Evolutionary conservation across 495 filamentous ascomycete species (phyloP), one percentile per base, ranked within the genome.

Genomic region (Penicillium cataractarum): DNA sequence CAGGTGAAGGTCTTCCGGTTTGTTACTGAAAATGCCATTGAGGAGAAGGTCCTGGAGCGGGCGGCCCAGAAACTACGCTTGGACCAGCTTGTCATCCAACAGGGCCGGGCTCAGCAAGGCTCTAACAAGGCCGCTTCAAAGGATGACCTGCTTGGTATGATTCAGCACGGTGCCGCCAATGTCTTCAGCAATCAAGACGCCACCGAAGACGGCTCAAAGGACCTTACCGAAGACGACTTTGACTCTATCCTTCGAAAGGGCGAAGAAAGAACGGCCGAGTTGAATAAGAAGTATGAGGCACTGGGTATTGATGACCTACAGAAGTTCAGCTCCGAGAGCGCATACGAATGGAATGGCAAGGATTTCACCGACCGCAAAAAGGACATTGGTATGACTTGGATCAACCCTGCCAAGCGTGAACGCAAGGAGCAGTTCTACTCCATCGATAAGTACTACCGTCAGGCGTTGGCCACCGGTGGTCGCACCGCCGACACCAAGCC

Each of bases 1-100:
- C 95, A 99, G 69, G 95, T 99, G 2, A 83, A 92, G 33, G 95
- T 98, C 1, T 99, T 95, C 78, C 85, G 95, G 58, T 97, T 99
- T 63, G 90, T 99, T 48, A 99, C 95, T 0, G 96, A 99, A 70
- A 93, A 96, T 71, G 96, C 95, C 0, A 97, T 99, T 61, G 96
- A 99, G 72, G 96, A 99, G 75, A 98, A 98, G 77, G 96, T 99
- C 9, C 78, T 99, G 51, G 96, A 99, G 73, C 90, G 96, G 72
- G 96, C 96, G 7, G 96, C 96, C 2, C 96, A 99, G 70, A 99
- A 99, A 73, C 78, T 99, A 58, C 93, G 96, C 54, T 86, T 99
- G 46, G 96, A 99, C 69, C 95, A 98, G 76, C 85, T 99, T n/a
- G 96, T 99, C 58, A 99, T 99, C 68, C 96, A 99, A 65, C 96